phyloP scores from a whole-genome alignment of 768 basidiomycete species.

The Termitomyces sp. region DNA sequence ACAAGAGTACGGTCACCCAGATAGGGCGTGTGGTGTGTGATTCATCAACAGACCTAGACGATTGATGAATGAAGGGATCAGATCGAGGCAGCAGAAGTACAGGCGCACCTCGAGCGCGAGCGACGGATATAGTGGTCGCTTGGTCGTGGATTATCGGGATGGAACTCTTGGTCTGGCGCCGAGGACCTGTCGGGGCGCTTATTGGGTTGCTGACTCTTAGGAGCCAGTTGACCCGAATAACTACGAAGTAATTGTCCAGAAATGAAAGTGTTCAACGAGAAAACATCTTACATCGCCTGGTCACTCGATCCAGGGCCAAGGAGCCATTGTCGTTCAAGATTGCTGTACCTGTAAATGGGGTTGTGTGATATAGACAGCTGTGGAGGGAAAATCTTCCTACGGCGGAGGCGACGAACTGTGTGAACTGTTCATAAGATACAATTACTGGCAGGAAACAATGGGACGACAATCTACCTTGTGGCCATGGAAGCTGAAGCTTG shows the following conservation, averaged over 20 bases:
- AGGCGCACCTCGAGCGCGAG: neutral
- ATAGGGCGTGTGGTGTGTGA: neutral
- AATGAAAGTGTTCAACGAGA: neutral
- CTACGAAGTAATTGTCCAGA: neutral
- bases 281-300: neutral
- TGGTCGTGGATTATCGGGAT: neutral
- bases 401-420: neutral
- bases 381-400: neutral
- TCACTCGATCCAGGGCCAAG: neutral
- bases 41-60: neutral
- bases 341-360: neutral
- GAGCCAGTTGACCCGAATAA: neutral
- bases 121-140: neutral
- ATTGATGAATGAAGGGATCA: neutral
- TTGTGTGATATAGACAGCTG: neutral
- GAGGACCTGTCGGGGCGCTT: neutral
- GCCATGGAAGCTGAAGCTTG: no score
- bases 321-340: neutral
- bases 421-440: neutral
- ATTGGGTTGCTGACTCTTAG: neutral
- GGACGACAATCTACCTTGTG: neutral
- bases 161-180: neutral
- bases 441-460: no score
- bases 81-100: no score
- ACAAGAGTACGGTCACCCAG: neutral